A percentile compares a stretch with the other conserved stretches of the same genome.
Evolutionary conservation across 805 yeast species (phyloP).

Genomic region (Starmerella apis): DNA sequence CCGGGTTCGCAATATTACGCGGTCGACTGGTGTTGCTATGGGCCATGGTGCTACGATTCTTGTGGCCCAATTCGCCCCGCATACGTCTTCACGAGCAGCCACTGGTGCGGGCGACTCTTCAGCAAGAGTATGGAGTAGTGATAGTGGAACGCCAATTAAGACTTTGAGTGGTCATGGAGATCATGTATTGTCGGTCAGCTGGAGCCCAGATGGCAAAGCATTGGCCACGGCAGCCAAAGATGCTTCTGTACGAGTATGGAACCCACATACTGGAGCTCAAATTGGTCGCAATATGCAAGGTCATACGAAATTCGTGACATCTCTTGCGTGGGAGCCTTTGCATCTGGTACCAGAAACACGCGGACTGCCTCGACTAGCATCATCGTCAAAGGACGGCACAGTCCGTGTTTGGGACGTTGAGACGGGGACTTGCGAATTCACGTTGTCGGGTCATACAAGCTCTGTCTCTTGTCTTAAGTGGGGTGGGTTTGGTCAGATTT

Average conservation of each 20-base stretch:
- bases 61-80: slow-evolving; percentile 88
- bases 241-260: slow-evolving; percentile 80
- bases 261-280: slow-evolving; percentile 58
- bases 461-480: slow-evolving; percentile 94
- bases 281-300: slow-evolving; percentile 61
- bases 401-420: slow-evolving; percentile 81
- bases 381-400: slow-evolving; percentile 88
- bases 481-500: slow-evolving; percentile 81
- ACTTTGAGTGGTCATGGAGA: slow-evolving; percentile 76
- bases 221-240: slow-evolving; percentile 97
- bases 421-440: slow-evolving; percentile 51
- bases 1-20: slow-evolving; percentile 80
- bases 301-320: slow-evolving; percentile 81
- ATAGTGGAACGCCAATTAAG: slow-evolving; percentile 80
- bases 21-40: slow-evolving; percentile 83
- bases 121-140: slow-evolving; percentile 94
- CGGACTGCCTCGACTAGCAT: slow-evolving; percentile 53
- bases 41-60: slow-evolving; percentile 93
- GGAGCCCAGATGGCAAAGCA: slow-evolving; percentile 84
- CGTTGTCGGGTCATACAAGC: slow-evolving; percentile 78
- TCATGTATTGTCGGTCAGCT: slow-evolving; percentile 87
- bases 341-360: slow-evolving; percentile 56
- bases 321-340: slow-evolving; percentile 87
- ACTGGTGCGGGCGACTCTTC: slow-evolving; percentile 96
- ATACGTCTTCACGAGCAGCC: slow-evolving; percentile 71